Evolutionary conservation across 192 early-diverging fungal species (phyloP).

Genomic region (Obelidium mucronatum): DNA sequence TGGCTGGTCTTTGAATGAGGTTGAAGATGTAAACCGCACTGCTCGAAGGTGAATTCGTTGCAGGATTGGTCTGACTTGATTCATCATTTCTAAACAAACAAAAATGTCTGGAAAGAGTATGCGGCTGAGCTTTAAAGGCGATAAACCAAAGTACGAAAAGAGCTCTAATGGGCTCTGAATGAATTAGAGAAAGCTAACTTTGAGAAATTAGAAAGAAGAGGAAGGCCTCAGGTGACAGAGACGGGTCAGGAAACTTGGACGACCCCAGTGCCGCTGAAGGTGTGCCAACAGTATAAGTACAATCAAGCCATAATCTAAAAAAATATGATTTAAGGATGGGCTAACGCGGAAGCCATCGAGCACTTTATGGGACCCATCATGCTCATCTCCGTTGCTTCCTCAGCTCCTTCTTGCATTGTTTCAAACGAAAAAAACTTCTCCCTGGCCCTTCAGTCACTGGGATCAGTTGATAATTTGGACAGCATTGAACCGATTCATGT

Average conservation of each 20-base stretch:
- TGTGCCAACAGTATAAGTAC: slow-evolving; percentile 35
- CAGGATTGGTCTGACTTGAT: neutral
- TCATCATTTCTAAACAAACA: neutral
- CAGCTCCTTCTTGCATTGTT: slow-evolving; percentile 28
- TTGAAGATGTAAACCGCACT: too few relatives aligned
- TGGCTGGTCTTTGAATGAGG: slow-evolving; percentile 40
- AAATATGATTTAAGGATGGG: slow-evolving; percentile 78
- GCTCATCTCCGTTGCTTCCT: slow-evolving; percentile 56
- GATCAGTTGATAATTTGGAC: neutral
- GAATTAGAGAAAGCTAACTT: too few relatives aligned
- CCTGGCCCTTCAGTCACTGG: slow-evolving; percentile 24
- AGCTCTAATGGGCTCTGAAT: too few relatives aligned
- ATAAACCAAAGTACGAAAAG: slow-evolving; percentile 25
- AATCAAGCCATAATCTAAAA: too few relatives aligned
- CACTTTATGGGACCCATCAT: slow-evolving; percentile 77
- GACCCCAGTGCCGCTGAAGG: slow-evolving; percentile 22
- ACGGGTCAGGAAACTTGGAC: slow-evolving; percentile 44
- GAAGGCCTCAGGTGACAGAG: slow-evolving; percentile 60
- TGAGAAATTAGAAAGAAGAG: slow-evolving; percentile 65
- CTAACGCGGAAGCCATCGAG: slow-evolving; percentile 59
- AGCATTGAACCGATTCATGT: slow-evolving; percentile 58
- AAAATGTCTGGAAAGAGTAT: slow-evolving; percentile 15
- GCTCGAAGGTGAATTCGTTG: too few relatives aligned
- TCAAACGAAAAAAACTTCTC: slow-evolving; percentile 31
- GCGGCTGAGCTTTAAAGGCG: slow-evolving; percentile 36